Percentiles rank a stretch among this genome's conserved stretches.
Conservation (phyloP, 129 eudicot species). For the Ambrosia trifida region DNA sequence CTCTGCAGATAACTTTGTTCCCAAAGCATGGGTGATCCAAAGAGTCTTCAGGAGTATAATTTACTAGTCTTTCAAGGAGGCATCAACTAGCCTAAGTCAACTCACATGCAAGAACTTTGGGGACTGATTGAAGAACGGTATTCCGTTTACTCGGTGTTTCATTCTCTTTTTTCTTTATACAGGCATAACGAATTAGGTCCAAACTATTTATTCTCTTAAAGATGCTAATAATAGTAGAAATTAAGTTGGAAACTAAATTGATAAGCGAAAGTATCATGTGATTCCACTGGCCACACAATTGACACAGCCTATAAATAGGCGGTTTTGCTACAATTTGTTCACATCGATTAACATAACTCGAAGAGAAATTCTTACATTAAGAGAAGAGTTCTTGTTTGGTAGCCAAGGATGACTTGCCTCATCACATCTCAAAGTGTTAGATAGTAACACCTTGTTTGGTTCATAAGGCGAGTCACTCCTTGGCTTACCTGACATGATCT, state of each 20-base stretch:
- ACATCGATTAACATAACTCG: constrained; percentile 2
- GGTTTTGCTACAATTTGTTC: background rate
- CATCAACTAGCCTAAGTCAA: constrained; percentile 27
- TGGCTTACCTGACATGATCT: constrained; percentile 20
- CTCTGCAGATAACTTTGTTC: background rate
- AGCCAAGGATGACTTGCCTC: constrained; percentile 44
- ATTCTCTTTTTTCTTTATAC: too few relatives aligned
- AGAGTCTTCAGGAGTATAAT: background rate
- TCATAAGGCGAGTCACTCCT: constrained; percentile 13
- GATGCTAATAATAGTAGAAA: constrained; percentile 17
- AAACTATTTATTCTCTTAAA: constrained; percentile 15
- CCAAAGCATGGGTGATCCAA: constrained; percentile 9
- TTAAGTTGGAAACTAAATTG: background rate
- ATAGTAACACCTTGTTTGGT: constrained; percentile 4
- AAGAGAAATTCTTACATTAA: constrained; percentile 36
- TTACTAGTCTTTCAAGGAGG: background rate
- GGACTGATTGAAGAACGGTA: constrained; percentile 8
- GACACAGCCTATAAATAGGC: constrained; percentile 17
- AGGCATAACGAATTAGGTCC: too few relatives aligned
- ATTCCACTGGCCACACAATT: background rate
- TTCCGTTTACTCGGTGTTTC: background rate
- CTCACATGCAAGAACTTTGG: constrained; percentile 11
- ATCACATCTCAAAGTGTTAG: background rate
- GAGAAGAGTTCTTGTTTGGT: constrained; percentile 27
- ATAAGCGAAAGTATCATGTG: constrained; percentile 14